Percentiles rank a stretch among this genome's conserved stretches.
These are phyloP conservation scores for Staphylotrichum longicolle DNA, from an alignment of 495 filamentous ascomycete species.

Conservation along the genomic window DNA sequence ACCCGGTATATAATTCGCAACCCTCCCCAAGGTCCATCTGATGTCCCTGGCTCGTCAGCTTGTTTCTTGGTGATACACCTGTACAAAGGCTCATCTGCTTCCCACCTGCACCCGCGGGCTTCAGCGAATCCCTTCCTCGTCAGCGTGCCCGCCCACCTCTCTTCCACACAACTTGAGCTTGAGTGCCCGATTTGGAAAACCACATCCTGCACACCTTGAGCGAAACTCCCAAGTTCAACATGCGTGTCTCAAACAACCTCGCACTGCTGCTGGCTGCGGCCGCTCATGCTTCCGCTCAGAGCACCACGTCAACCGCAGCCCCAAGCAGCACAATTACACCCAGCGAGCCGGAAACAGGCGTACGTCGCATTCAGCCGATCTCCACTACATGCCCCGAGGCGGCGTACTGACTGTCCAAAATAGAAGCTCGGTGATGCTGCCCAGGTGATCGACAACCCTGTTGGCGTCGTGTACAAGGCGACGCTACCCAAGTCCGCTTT, in stretches of 20 bases:
- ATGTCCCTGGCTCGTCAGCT: not conserved
- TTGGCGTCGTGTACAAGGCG: conserved; percentile 57
- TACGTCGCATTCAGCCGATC: conserved; percentile 13
- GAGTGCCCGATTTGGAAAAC: not conserved
- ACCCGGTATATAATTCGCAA: too few species aligned
- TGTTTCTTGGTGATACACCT: not conserved
- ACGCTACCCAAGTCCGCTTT: conserved; percentile 54
- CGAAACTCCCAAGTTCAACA: conserved; percentile 13
- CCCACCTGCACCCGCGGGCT: not conserved
- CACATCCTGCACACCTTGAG: not conserved
- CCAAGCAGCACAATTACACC: conserved; percentile 12
- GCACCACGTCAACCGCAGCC: conserved; percentile 10
- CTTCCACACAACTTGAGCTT: too few species aligned
- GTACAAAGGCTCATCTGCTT: too few species aligned
- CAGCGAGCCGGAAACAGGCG: conserved; percentile 20
- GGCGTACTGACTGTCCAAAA: conserved; percentile 14
- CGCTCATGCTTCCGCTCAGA: conserved; percentile 25
- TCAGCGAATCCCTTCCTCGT: not conserved
- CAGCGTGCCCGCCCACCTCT: too few species aligned
- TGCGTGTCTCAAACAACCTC: conserved; percentile 27
- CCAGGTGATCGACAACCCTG: conserved; percentile 60
- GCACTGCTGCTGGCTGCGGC: conserved; percentile 30
- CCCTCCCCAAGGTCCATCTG: not conserved
- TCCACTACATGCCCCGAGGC: not conserved
- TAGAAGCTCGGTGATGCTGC: conserved; percentile 54